Evolutionary conservation across 73 alveolate species (phyloP).

Genomic region (Symbiodinium natans): DNA sequence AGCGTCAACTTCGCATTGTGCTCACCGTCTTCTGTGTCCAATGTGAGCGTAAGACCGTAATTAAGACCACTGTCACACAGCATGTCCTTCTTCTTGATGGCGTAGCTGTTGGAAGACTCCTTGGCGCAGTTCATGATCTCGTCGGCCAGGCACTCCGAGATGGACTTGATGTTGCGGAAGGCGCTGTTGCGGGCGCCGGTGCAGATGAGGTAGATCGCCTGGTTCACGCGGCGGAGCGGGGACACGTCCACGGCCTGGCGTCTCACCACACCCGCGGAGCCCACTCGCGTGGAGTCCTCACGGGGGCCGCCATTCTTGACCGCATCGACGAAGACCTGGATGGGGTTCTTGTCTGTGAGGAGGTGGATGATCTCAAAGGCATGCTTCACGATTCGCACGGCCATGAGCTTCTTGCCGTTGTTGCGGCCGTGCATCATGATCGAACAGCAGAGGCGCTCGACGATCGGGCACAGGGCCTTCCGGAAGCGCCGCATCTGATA

Average conservation of each 20-base stretch:
- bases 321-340: slow-evolving; percentile 98
- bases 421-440: slow-evolving; percentile 99
- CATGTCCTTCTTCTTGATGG: slow-evolving; percentile 98
- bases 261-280: slow-evolving; percentile 99
- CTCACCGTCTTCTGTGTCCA: no score
- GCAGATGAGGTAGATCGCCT: slow-evolving; percentile 98
- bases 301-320: slow-evolving; percentile 99
- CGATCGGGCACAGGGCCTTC: slow-evolving; percentile 99
- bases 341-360: slow-evolving; percentile 99
- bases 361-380: slow-evolving; percentile 99
- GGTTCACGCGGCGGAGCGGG: slow-evolving; percentile 99
- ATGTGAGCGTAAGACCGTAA: no score
- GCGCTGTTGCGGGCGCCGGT: slow-evolving; percentile 99
- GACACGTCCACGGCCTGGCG: slow-evolving; percentile 99
- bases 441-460: slow-evolving; percentile 98
- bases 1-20: no score
- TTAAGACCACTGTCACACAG: slow-evolving; percentile 97
- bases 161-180: slow-evolving; percentile 99
- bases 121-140: slow-evolving; percentile 99
- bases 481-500: slow-evolving; percentile 99
- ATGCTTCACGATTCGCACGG: slow-evolving; percentile 99
- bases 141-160: slow-evolving; percentile 99
- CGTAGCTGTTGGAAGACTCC: slow-evolving; percentile 98
- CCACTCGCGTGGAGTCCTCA: slow-evolving; percentile 99
- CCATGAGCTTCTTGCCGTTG: slow-evolving; percentile 99